Evolutionary conservation across 2,329 filamentous ascomycete species (phyloP), one percentile per base, ranked within the genome.

Genomic region (Zalaria sp.): DNA sequence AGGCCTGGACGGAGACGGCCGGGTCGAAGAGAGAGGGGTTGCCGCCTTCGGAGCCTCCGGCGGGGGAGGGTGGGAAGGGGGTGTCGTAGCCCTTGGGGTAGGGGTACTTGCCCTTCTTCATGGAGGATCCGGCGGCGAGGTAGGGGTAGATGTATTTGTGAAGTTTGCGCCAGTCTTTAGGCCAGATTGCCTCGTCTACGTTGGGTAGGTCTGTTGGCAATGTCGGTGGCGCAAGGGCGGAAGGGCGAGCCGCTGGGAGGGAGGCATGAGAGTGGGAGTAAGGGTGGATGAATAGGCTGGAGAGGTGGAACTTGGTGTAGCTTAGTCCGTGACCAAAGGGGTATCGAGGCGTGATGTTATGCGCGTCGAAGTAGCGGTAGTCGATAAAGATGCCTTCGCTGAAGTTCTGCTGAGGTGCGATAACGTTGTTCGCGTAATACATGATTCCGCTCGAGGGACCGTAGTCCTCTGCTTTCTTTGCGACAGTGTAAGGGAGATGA

Each of bases 401-500:
- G 57, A 91, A 93, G 48, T 85, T 79, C 51, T 93, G 84, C 55
- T 93, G 85, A 0, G 86, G 84, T 1, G 80, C 67, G 3, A 83
- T 64, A 2, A 7, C 2, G 10, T 71, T 75, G 49, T 84, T 82
- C 0, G 81, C 75, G 38, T 76, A 65, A 53, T 81, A 84, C 48
- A 87, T 66, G 34, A 91, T 68, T 53, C 80, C 72, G 11, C 72
- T 81, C 10, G 73, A 76, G 1, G 77, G 72, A 0, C 88, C 88
- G 51, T 91, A 91, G 57, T 94, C 85, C 10, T 75, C 68, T 2
- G 83, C 67, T 1, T 68, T 69, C 55, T 79, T 83, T 5, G 83
- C 86, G 39, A 94, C 81, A 0, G 86, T 93, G 61, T 93, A 95
- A 0, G 88, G 88, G 1, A 95, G 66, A 43, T 82, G 80, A n/a